Conservation (phyloP, 78 protist species). For the Dictyostelium firmibasis region DNA sequence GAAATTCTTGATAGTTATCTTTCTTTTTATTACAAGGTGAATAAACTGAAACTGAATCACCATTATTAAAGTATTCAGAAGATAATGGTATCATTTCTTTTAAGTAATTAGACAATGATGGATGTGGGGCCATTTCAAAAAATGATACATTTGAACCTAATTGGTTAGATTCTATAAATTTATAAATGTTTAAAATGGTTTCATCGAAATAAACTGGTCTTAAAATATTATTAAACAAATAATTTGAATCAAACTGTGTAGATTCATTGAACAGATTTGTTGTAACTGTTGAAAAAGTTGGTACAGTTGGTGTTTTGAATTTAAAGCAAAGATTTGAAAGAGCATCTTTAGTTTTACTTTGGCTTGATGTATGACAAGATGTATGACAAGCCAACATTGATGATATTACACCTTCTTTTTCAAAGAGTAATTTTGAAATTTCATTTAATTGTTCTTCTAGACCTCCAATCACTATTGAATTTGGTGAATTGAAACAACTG, state of each 20-base stretch:
- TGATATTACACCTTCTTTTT: background rate
- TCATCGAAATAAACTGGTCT: background rate
- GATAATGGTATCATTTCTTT: conserved; percentile 5
- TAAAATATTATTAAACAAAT: background rate
- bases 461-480: background rate
- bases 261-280: background rate
- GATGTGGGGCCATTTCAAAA: conserved; percentile 63
- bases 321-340: background rate
- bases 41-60: background rate
- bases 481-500: background rate
- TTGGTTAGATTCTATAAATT: background rate
- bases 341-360: background rate
- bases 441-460: background rate
- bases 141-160: background rate
- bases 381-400: background rate
- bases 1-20: background rate
- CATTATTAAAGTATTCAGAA: background rate
- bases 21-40: background rate
- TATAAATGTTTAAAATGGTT: background rate
- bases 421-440: background rate
- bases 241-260: background rate
- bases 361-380: background rate
- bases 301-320: background rate
- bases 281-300: background rate
- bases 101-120: conserved; percentile 25